Evolutionary conservation across 2,329 filamentous ascomycete species (phyloP).

Genomic region (Fragosphaeria purpurea): DNA sequence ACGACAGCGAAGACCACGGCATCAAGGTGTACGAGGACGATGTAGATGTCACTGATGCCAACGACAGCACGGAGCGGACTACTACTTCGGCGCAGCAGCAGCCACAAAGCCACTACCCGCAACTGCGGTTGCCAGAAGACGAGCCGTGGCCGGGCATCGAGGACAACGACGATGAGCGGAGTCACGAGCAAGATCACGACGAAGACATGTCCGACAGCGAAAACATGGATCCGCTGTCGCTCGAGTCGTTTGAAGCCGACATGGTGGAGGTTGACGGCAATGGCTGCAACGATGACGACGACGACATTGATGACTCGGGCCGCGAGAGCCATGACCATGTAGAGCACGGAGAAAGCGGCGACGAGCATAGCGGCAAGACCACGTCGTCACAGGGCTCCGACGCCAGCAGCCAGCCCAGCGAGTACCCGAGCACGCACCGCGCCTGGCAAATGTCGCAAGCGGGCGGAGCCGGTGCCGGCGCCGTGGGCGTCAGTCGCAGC

Average conservation of each 20-base stretch:
- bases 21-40: constrained; percentile 22
- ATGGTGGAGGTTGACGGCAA: constrained; percentile 1
- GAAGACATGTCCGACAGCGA: constrained; percentile 36
- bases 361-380: background rate
- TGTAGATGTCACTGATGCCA: constrained; percentile 12
- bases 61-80: constrained; percentile 7
- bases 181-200: constrained; percentile 1
- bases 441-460: constrained; percentile 21
- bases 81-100: background rate
- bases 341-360: background rate
- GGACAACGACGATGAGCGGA: constrained; percentile 20
- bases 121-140: constrained; percentile 36
- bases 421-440: constrained; percentile 44
- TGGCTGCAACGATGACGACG: background rate
- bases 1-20: constrained; percentile 18
- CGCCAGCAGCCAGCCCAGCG: constrained; percentile 42
- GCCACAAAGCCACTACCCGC: constrained; percentile 7
- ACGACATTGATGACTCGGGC: background rate
- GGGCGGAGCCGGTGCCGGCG: background rate
- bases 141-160: constrained; percentile 49
- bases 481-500: background rate
- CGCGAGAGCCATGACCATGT: background rate
- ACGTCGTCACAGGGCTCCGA: constrained; percentile 18
- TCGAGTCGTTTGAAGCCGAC: constrained; percentile 9
- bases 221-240: constrained; percentile 35